Evolutionary conservation across 768 basidiomycete species (phyloP).

Genomic region (Boletus pseudopeckii): DNA sequence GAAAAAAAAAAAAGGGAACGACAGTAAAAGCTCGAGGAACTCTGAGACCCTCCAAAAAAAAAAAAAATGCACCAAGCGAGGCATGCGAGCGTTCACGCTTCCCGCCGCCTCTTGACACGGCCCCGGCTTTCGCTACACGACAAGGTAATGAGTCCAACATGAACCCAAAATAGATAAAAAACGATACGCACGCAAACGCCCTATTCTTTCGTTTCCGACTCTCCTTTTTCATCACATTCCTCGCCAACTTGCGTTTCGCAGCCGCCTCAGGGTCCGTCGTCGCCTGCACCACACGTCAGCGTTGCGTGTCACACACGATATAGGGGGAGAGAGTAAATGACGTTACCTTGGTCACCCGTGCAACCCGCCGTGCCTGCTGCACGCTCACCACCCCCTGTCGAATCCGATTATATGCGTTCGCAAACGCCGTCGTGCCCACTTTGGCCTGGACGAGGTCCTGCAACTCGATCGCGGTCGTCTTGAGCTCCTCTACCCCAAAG

Average conservation of each 20-base stretch:
- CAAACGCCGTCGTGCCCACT: constrained; percentile 86
- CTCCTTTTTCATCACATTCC: constrained; percentile 78
- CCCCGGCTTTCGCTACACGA: constrained; percentile 49
- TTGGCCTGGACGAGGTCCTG: constrained; percentile 84
- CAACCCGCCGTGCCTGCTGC: constrained; percentile 68
- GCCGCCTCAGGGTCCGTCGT: constrained; percentile 73
- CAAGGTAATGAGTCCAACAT: background rate
- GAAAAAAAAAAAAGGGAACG: too few species aligned
- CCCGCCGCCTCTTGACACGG: constrained; percentile 43
- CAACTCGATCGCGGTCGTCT: constrained; percentile 74
- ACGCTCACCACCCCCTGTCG: constrained; percentile 66
- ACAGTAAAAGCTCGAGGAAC: too few species aligned
- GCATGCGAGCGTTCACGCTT: constrained; percentile 14
- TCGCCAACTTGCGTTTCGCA: constrained; percentile 68
- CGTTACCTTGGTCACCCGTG: constrained; percentile 46
- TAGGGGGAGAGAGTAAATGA: background rate
- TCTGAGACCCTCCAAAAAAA: too few species aligned
- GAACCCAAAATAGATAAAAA: background rate
- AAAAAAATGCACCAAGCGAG: too few species aligned
- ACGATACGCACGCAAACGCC: constrained; percentile 51
- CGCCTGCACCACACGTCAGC: constrained; percentile 39
- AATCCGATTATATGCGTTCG: constrained; percentile 74
- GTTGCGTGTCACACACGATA: constrained; percentile 4
- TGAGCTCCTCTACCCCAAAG: constrained; percentile 67
- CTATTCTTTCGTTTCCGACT: constrained; percentile 75